Conservation (phyloP, 768 basidiomycete genomes). For the Kwoniella mangroviensis region DNA sequence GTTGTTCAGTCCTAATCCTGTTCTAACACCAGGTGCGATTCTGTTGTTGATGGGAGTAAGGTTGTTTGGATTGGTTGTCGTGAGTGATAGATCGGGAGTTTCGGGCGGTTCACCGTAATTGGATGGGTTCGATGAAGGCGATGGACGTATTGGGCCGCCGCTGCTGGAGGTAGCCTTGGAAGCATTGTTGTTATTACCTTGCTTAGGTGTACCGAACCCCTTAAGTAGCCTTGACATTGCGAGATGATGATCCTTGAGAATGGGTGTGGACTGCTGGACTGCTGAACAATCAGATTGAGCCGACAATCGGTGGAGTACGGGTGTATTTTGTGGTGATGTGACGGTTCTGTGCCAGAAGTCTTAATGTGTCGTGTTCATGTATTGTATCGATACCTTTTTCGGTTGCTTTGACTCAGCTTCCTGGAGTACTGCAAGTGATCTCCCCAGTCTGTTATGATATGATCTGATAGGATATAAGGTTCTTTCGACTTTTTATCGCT, state of each 20-base stretch:
- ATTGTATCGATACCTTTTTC: background rate
- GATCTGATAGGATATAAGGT: too few relatives aligned
- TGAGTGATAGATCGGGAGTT: constrained; percentile 1
- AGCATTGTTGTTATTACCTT: constrained; percentile 1
- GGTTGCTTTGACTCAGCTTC: background rate
- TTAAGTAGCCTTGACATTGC: constrained; percentile 13
- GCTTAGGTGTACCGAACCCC: constrained; percentile 21
- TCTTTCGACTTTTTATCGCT: background rate
- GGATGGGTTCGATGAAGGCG: background rate
- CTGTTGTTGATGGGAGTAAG: background rate
- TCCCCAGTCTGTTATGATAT: too few relatives aligned
- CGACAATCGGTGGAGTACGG: background rate
- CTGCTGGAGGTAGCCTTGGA: background rate
- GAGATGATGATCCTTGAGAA: background rate
- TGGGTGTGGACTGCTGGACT: background rate
- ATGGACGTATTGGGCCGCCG: constrained; percentile 2
- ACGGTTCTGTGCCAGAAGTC: background rate
- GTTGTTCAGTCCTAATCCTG: constrained; percentile 19
- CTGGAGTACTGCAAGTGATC: too few relatives aligned
- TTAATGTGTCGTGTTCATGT: background rate
- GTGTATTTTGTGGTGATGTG: background rate
- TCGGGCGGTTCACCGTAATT: constrained; percentile 10
- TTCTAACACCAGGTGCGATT: constrained; percentile 1
- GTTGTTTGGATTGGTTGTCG: background rate
- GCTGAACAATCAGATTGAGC: background rate